Evolutionary conservation across 257 asterid species (phyloP), one percentile per base, ranked within the genome.

Genomic region (Coffea eugenioides): DNA sequence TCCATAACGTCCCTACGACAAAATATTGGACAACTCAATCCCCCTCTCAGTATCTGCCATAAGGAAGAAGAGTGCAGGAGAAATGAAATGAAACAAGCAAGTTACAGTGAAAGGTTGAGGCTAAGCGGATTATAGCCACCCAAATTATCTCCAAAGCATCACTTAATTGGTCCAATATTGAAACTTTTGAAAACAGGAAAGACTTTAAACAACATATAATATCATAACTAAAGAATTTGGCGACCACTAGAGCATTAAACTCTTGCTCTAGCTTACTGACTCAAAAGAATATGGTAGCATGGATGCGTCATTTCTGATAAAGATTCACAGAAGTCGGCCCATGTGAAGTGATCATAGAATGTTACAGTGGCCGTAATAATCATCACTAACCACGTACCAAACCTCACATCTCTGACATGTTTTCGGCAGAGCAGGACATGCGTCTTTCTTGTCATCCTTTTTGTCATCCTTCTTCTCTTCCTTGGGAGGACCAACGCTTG

Each of bases 401-500:
- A 83, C 82, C 6, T 80, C 80, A 27, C 87, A 83, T 73, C 73
- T 73, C 54, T 77, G 86, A 36, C 84, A 85, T 3, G 84, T 80
- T 80, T 31, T 82, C 31, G 84, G 84, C 52, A 80, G 83, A 74
- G 83, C 27, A 49, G 69, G 80, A 71, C 74, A 3, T 4, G 73
- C 57, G 23, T 78, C 79, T 71, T 82, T 82, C 77, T 83, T 83
- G 10, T 80, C 87, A 21, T 84, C 78, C 80, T 82, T 82, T 74
- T 83, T 83, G 10, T 80, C 87, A 21, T 84, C 78, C 80, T 80
- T 85, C 69, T 80, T 78, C 23, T 84, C 86, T 34, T 80, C 82
- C 59, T 77, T 75, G 9, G 88, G 70, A 81, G 80, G 82, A 23
- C 85, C 83, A 56, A 84, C 61, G 70, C 81, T 84, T 13, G 65